Percentiles rank a stretch among this genome's conserved stretches.
phyloP scores from a whole-genome alignment of 164 flowering plant species.

The Chimonanthus salicifolius region DNA sequence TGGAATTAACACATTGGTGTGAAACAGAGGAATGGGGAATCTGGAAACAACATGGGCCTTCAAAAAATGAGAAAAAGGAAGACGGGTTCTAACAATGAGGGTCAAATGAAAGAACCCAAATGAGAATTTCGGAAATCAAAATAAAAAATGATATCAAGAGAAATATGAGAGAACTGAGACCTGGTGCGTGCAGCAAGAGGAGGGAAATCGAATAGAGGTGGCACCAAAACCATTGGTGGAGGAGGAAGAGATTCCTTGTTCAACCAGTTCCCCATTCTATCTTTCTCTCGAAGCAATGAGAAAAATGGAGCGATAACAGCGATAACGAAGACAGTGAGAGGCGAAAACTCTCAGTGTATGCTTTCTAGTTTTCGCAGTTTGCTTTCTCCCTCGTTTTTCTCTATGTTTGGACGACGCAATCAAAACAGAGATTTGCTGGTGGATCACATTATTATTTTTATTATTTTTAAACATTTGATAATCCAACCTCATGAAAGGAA shows the following conservation, averaged over 20 bases:
- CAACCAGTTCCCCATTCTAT: slow-evolving; percentile 47
- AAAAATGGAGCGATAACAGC: not conserved
- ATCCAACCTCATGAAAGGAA: too few species aligned
- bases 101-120: not conserved
- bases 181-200: slow-evolving; percentile 86
- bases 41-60: too few species aligned
- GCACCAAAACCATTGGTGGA: slow-evolving; percentile 90
- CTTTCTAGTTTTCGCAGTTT: not conserved
- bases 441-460: too few species aligned
- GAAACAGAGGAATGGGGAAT: too few species aligned
- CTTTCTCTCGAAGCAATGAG: not conserved
- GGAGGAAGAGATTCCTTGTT: slow-evolving; percentile 73
- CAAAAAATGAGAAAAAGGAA: too few species aligned
- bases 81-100: not conserved
- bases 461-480: too few species aligned
- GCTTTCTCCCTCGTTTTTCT: not conserved
- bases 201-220: slow-evolving; percentile 93
- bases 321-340: not conserved
- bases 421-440: not conserved
- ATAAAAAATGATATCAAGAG: not conserved
- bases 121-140: not conserved
- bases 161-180: slow-evolving; percentile 21
- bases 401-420: not conserved
- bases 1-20: too few species aligned
- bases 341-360: not conserved